Conservation (phyloP, 2,329 filamentous ascomycete species). For the Fusarium sp. region DNA sequence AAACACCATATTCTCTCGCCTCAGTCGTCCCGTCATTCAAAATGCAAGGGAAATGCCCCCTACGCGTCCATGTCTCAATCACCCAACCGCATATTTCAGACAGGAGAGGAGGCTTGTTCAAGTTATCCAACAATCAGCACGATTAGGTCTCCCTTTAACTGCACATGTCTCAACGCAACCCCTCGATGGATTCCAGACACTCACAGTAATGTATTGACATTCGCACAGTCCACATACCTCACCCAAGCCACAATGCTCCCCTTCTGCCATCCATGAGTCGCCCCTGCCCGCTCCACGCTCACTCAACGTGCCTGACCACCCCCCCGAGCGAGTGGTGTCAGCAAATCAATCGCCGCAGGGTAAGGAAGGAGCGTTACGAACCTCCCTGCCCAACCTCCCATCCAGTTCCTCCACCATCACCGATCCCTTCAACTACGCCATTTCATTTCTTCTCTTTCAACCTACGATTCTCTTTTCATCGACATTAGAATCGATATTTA, state of each 20-base stretch:
- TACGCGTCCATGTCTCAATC: slow-evolving; percentile 1
- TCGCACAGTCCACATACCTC: slow-evolving; percentile 26
- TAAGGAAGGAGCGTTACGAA: slow-evolving; percentile 30
- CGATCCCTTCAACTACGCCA: background rate
- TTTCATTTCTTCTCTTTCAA: background rate
- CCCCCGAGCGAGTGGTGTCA: slow-evolving; percentile 26
- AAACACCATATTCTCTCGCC: background rate
- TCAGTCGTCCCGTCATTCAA: background rate
- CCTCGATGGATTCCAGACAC: slow-evolving; percentile 12
- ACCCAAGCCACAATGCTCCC: slow-evolving; percentile 29
- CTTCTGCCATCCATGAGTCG: slow-evolving; percentile 25
- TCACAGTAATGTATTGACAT: slow-evolving; percentile 10
- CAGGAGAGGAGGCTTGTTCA: background rate
- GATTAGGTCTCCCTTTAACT: background rate
- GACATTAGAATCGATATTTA: background rate
- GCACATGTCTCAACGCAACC: background rate
- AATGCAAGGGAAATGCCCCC: slow-evolving; percentile 1
- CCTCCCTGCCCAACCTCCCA: slow-evolving; percentile 36
- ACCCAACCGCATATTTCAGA: background rate
- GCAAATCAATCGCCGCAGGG: slow-evolving; percentile 23
- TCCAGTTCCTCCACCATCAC: slow-evolving; percentile 10
- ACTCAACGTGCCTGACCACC: slow-evolving; percentile 24
- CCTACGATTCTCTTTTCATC: background rate
- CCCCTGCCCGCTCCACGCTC: slow-evolving; percentile 8
- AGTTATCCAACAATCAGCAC: background rate